Evolutionary conservation across 805 yeast genomes (phyloP).

Genomic region (Torulaspora quercuum): DNA sequence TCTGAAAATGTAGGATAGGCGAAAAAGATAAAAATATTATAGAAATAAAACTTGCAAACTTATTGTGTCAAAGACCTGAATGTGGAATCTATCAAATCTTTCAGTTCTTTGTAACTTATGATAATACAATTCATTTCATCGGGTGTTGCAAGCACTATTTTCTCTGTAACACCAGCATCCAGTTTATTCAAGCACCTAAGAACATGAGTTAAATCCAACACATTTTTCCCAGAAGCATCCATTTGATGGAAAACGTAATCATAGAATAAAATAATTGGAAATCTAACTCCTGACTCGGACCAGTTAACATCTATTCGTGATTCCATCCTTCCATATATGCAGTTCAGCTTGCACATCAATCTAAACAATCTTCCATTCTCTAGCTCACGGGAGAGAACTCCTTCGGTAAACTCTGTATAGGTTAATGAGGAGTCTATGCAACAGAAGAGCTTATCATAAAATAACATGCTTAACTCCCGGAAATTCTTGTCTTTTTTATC

Average conservation of each 20-base stretch:
- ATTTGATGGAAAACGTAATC: constrained; percentile 84
- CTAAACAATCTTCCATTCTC: constrained; percentile 88
- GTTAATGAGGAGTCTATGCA: constrained; percentile 50
- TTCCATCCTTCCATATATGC: constrained; percentile 73
- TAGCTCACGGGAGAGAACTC: constrained; percentile 62
- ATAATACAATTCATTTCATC: constrained; percentile 85
- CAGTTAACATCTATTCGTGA: constrained; percentile 52
- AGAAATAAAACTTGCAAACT: constrained; percentile 4
- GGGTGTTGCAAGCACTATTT: constrained; percentile 69
- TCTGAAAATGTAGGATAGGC: background rate
- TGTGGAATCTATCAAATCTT: constrained; percentile 63
- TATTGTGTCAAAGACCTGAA: constrained; percentile 45
- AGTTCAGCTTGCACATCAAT: constrained; percentile 74
- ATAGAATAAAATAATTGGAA: constrained; percentile 68
- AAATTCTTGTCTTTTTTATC: constrained; percentile 27
- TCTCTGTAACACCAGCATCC: constrained; percentile 89
- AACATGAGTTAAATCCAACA: constrained; percentile 78
- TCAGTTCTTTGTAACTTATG: constrained; percentile 78
- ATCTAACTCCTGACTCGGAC: constrained; percentile 74
- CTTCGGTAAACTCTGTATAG: constrained; percentile 56
- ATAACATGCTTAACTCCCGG: constrained; percentile 38
- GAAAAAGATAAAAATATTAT: constrained; percentile 1
- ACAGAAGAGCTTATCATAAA: constrained; percentile 46
- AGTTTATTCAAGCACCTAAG: constrained; percentile 76
- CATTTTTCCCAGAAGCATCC: constrained; percentile 73